These are phyloP conservation scores for Xylariaceae sp. DNA, from an alignment of 2,329 filamentous ascomycete species.

Conservation along the genomic window DNA sequence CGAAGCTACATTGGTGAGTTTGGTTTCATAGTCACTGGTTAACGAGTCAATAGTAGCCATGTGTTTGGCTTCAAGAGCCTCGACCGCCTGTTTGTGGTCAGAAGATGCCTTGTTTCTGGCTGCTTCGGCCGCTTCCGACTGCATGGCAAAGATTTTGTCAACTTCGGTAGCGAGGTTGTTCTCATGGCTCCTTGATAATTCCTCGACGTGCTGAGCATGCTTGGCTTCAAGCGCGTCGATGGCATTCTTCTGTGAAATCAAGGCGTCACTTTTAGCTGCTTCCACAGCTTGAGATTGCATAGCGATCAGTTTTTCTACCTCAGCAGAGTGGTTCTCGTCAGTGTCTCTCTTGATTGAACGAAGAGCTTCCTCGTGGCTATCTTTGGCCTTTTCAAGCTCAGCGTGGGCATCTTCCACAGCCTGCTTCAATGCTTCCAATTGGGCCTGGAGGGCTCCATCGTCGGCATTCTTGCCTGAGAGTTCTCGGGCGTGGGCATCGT, in stretches of 20 bases:
- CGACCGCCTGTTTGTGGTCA: slow-evolving; percentile 20
- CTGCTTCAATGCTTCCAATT: slow-evolving; percentile 29
- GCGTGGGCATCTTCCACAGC: slow-evolving; percentile 28
- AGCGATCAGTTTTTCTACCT: slow-evolving; percentile 43
- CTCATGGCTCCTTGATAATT: slow-evolving; percentile 37
- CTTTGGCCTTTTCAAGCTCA: slow-evolving; percentile 34
- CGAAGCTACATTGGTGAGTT: slow-evolving; percentile 24
- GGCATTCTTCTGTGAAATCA: slow-evolving; percentile 25
- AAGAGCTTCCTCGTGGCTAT: slow-evolving; percentile 34
- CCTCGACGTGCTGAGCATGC: slow-evolving; percentile 45
- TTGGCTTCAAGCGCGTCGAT: slow-evolving; percentile 39
- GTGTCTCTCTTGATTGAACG: slow-evolving; percentile 39
- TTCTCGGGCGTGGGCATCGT: slow-evolving; percentile 26
- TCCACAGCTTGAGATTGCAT: slow-evolving; percentile 43
- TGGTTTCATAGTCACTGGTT: slow-evolving; percentile 31
- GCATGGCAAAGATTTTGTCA: slow-evolving; percentile 38
- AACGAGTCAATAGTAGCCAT: slow-evolving; percentile 45
- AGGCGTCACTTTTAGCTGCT: slow-evolving; percentile 38
- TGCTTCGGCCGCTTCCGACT: slow-evolving; percentile 40
- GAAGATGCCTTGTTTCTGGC: slow-evolving; percentile 37
- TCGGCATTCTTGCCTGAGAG: slow-evolving; percentile 25
- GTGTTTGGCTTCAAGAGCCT: slow-evolving; percentile 38
- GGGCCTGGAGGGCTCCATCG: slow-evolving; percentile 22
- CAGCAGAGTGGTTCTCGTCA: slow-evolving; percentile 38
- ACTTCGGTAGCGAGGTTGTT: slow-evolving; percentile 28